A percentile compares a stretch with the other conserved stretches of the same genome.
These are phyloP conservation scores for Eucalyptus viminalis DNA, from an alignment of 345 rosid genomes.

Conservation along the genomic window DNA sequence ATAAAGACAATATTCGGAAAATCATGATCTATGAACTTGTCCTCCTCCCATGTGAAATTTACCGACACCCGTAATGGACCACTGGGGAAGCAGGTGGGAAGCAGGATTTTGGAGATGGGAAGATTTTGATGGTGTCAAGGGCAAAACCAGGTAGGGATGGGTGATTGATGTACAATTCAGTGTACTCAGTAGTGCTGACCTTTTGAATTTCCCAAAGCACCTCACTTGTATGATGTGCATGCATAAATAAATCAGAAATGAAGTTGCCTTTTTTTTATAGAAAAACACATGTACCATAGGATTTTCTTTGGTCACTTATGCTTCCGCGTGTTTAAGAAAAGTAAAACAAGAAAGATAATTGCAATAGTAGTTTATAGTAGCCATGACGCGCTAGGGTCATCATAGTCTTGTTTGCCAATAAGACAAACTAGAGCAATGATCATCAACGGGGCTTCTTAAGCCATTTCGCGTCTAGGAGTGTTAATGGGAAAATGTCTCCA, in stretches of 20 bases:
- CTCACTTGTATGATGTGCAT: too few species aligned
- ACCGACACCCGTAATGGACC: fast-evolving
- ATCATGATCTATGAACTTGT: too few species aligned
- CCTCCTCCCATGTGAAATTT: too few species aligned
- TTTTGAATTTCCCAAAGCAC: too few species aligned
- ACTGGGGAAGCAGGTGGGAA: fast-evolving
- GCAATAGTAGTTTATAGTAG: too few species aligned
- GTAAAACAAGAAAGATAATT: too few species aligned
- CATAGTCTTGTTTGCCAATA: not conserved
- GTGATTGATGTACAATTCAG: too few species aligned
- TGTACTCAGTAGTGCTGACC: fast-evolving
- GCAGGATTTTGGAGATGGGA: fast-evolving
- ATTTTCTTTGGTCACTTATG: too few species aligned
- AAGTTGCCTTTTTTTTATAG: too few species aligned
- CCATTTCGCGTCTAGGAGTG: fast-evolving
- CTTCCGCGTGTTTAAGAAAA: too few species aligned
- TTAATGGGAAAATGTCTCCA: not conserved
- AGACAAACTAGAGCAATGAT: not conserved
- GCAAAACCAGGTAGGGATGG: fast-evolving
- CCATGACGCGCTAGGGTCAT: fast-evolving
- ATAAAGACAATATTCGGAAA: fast-evolving
- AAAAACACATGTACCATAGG: fast-evolving
- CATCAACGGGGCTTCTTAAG: not conserved
- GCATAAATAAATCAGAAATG: too few species aligned
- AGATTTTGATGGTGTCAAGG: too few species aligned